Evolutionary conservation across 202 grass and related monocot genomes (phyloP).

Genomic region (Eragrostis tef): DNA sequence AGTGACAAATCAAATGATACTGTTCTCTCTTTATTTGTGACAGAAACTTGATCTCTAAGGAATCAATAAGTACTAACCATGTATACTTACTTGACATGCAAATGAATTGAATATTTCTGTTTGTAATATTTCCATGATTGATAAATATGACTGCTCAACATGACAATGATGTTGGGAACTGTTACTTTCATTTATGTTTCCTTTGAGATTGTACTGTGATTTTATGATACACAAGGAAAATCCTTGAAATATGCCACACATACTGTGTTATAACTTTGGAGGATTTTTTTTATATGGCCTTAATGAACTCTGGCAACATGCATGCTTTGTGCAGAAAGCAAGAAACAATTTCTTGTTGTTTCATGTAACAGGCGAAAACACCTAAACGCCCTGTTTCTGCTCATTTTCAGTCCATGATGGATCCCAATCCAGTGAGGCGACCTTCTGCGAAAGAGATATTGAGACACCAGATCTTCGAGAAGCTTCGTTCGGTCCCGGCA

Average conservation of each 20-base stretch:
- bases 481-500: constrained; percentile 34
- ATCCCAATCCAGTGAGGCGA: constrained; percentile 80
- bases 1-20: not conserved
- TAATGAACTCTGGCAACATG: not conserved
- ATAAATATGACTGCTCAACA: not conserved
- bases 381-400: not conserved
- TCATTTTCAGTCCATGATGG: constrained; percentile 79
- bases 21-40: not conserved
- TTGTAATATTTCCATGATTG: not conserved
- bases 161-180: not conserved
- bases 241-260: not conserved
- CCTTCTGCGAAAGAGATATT: constrained; percentile 85
- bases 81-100: not conserved
- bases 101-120: not conserved
- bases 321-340: not conserved
- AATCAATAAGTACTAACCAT: not conserved
- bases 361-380: not conserved
- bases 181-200: not conserved
- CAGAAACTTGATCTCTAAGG: not conserved
- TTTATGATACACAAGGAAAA: not conserved
- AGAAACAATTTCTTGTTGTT: not conserved
- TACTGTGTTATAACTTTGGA: not conserved
- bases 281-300: not conserved
- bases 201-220: not conserved
- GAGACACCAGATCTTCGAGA: constrained; percentile 65